Conservation (phyloP, 1,284 basidiomycete genomes). For the Coniferiporia sulphurascens region DNA sequence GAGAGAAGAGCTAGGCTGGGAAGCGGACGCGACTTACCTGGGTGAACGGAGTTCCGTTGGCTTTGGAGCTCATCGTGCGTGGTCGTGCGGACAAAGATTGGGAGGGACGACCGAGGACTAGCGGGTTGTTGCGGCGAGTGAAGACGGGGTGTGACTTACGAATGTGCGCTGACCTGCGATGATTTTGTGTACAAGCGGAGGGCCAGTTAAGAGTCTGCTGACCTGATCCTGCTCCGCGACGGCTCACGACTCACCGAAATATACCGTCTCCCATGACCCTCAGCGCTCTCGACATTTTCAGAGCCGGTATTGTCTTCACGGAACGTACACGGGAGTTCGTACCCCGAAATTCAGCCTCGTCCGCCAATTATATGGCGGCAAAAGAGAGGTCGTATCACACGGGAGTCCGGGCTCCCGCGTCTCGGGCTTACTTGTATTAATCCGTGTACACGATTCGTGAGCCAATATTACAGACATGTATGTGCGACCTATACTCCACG, state of each 20-base stretch:
- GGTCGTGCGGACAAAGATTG: neutral
- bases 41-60: conserved; percentile 26
- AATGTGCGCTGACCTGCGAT: neutral
- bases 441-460: neutral
- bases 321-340: neutral
- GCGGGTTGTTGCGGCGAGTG: neutral
- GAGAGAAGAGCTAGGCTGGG: neutral
- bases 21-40: conserved; percentile 27
- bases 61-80: conserved; percentile 23
- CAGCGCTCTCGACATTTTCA: neutral
- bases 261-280: neutral
- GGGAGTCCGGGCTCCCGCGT: neutral
- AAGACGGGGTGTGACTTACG: neutral
- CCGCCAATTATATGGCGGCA: neutral
- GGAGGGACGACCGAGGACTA: neutral
- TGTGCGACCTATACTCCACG: neutral
- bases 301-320: neutral
- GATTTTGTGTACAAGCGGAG: neutral
- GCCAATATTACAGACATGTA: conserved; percentile 7
- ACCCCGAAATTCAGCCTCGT: too few species aligned
- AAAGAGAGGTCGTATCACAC: neutral
- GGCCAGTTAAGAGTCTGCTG: neutral
- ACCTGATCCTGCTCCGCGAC: neutral
- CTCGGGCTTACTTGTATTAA: neutral
- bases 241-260: neutral